phyloP scores from a whole-genome alignment of 1,284 basidiomycete species.

The Xerocomus nothofagi region DNA sequence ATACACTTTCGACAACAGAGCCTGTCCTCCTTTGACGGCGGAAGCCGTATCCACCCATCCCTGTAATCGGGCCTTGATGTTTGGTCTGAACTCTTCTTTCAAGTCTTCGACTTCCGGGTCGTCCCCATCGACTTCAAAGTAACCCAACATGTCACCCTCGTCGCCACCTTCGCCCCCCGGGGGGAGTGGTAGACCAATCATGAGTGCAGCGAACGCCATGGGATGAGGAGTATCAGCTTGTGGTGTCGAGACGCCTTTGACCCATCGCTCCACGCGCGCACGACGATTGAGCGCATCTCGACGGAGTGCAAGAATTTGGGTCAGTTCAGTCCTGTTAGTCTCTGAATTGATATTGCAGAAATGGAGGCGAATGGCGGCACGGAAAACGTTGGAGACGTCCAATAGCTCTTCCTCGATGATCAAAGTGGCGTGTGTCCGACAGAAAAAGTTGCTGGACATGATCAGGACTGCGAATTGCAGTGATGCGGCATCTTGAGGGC shows the following conservation, averaged over 20 bases:
- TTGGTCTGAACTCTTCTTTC: slow-evolving; percentile 57
- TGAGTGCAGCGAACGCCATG: slow-evolving; percentile 64
- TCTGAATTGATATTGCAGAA: slow-evolving; percentile 51
- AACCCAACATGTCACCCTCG: slow-evolving; percentile 47
- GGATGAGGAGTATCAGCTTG: slow-evolving; percentile 43
- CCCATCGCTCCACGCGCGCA: slow-evolving; percentile 53
- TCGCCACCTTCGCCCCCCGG: slow-evolving; percentile 33
- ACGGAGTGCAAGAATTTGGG: slow-evolving; percentile 46
- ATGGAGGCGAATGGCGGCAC: slow-evolving; percentile 39
- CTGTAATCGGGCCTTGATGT: slow-evolving; percentile 53
- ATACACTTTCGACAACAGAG: slow-evolving; percentile 43
- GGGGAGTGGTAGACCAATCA: slow-evolving; percentile 60
- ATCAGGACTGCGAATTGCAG: slow-evolving; percentile 47
- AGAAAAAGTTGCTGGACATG: slow-evolving; percentile 34
- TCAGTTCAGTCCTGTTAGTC: slow-evolving; percentile 41
- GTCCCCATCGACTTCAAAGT: slow-evolving; percentile 50
- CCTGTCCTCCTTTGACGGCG: slow-evolving; percentile 38
- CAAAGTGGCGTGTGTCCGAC: slow-evolving; percentile 38
- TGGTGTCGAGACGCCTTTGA: slow-evolving; percentile 48
- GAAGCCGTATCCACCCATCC: slow-evolving; percentile 49
- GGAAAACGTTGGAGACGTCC: slow-evolving; percentile 45
- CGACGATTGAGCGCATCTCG: slow-evolving; percentile 39
- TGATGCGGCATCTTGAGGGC: slow-evolving; percentile 49
- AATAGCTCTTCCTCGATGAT: slow-evolving; percentile 54
- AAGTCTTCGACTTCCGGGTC: slow-evolving; percentile 61